Evolutionary conservation across 352 stramenopile species (phyloP).

Genomic region (Phytopythium boreale): DNA sequence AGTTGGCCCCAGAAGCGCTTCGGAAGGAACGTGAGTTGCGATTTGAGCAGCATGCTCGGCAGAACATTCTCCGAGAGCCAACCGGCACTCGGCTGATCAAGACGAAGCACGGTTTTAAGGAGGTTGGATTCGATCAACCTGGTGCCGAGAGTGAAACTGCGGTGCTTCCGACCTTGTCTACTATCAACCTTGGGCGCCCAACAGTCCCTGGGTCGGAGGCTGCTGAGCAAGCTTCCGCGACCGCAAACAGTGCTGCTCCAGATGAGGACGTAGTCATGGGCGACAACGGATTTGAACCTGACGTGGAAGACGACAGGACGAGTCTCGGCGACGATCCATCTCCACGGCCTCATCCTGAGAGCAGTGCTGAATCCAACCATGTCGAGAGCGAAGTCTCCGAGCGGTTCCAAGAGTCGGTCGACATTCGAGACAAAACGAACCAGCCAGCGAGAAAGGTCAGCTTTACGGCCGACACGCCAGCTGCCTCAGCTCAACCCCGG

Average conservation of each 20-base stretch:
- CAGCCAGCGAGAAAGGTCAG: slow-evolving; percentile 22
- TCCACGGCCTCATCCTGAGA: not conserved
- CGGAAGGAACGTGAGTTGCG: slow-evolving; percentile 38
- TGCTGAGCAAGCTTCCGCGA: not conserved
- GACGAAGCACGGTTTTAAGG: slow-evolving; percentile 53
- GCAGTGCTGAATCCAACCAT: not conserved
- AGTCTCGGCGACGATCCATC: not conserved
- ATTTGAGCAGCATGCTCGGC: slow-evolving; percentile 37
- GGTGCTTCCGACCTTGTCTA: slow-evolving; percentile 6
- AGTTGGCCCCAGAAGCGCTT: slow-evolving; percentile 49
- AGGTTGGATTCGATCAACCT: slow-evolving; percentile 27
- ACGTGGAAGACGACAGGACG: slow-evolving; percentile 1
- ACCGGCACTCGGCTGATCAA: slow-evolving; percentile 33
- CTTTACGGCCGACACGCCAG: slow-evolving; percentile 9
- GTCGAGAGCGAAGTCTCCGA: not conserved
- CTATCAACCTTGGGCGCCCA: slow-evolving; percentile 5
- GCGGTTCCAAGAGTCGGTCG: slow-evolving; percentile 3
- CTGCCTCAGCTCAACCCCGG: not conserved
- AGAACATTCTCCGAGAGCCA: slow-evolving; percentile 36
- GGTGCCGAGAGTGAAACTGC: slow-evolving; percentile 7
- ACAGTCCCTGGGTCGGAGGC: not conserved
- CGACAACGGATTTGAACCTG: not conserved
- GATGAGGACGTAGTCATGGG: not conserved
- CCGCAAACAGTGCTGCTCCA: not conserved
- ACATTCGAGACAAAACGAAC: not conserved